Evolutionary conservation across 2,329 filamentous ascomycete species (phyloP).

Genomic region (Periconia sp.): DNA sequence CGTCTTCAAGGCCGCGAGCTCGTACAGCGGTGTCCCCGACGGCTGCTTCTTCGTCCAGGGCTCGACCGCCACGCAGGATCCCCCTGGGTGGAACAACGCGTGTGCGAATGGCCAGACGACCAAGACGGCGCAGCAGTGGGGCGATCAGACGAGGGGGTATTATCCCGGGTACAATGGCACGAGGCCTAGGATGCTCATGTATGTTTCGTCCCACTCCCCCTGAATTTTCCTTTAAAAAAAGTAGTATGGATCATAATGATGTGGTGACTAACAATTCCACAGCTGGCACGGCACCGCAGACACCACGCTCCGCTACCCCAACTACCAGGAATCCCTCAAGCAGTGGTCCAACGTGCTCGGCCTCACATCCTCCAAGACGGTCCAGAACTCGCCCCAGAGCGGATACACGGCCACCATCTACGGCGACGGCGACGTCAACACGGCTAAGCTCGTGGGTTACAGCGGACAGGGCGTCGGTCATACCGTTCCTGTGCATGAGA

Average conservation of each 20-base stretch:
- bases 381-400: conserved; percentile 22
- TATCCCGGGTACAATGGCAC: conserved; percentile 19
- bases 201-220: neutral
- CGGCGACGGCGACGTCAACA: conserved; percentile 23
- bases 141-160: conserved; percentile 12
- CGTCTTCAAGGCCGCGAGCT: conserved; percentile 55
- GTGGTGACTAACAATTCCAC: neutral
- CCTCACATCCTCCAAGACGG: conserved; percentile 15
- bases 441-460: conserved; percentile 24
- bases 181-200: conserved; percentile 14
- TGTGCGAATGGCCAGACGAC: conserved; percentile 20
- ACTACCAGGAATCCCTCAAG: conserved; percentile 29
- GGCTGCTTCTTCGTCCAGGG: conserved; percentile 52
- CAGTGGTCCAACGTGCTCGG: conserved; percentile 30
- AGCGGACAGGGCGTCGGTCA: conserved; percentile 28
- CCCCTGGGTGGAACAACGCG: conserved; percentile 30
- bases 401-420: conserved; percentile 31
- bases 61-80: conserved; percentile 35
- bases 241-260: too few species aligned
- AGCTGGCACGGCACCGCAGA: conserved; percentile 21
- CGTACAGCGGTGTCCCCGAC: conserved; percentile 57
- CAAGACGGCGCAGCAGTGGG: conserved; percentile 20
- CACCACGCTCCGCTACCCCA: conserved; percentile 17
- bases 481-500: conserved; percentile 21
- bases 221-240: neutral